Evolutionary conservation across 2,329 filamentous ascomycete genomes (phyloP).

Genomic region (Leptographium wingfieldii): DNA sequence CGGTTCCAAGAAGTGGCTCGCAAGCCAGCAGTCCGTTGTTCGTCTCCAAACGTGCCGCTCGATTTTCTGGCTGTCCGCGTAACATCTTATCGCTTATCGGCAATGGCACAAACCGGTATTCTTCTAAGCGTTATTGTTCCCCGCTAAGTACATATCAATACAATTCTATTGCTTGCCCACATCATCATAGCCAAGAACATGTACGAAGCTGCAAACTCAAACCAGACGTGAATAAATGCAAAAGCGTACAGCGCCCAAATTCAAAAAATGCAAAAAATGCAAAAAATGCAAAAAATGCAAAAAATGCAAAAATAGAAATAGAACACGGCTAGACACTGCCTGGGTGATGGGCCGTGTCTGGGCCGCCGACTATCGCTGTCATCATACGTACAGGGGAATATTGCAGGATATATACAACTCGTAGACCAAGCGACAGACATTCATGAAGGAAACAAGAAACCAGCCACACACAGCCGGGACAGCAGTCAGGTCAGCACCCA

Average conservation of each 20-base stretch:
- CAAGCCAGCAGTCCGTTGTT: too few species aligned
- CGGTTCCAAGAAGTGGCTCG: background rate
- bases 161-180: background rate
- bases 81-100: too few species aligned
- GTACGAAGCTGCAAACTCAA: background rate
- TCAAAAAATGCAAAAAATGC: background rate
- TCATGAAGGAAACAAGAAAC: background rate
- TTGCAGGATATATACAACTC: background rate
- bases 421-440: background rate
- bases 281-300: background rate
- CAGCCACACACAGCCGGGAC: background rate
- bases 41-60: too few species aligned
- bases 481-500: constrained; percentile 54
- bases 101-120: background rate
- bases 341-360: too few species aligned
- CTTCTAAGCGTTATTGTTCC: background rate
- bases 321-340: background rate
- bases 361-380: background rate
- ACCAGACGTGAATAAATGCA: background rate
- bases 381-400: constrained; percentile 4
- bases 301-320: background rate
- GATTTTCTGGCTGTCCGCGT: too few species aligned
- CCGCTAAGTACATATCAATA: background rate
- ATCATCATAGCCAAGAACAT: background rate
- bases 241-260: background rate